phyloP scores from a whole-genome alignment of 2,329 filamentous ascomycete species.

The Dactylellina haptotyla region DNA sequence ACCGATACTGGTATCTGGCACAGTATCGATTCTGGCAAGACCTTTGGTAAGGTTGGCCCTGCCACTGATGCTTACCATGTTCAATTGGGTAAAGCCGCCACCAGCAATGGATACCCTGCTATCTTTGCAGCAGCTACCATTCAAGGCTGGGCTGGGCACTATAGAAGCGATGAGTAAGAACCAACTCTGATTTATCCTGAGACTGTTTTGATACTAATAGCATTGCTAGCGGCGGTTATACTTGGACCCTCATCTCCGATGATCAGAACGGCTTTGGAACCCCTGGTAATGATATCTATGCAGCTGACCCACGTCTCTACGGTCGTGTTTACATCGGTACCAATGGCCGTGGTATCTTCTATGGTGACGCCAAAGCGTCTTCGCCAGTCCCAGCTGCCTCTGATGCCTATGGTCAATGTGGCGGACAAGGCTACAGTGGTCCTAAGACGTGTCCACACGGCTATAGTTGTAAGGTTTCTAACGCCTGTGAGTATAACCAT shows the following conservation, averaged over 20 bases:
- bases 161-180: slow-evolving; percentile 55
- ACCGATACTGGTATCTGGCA: slow-evolving; percentile 69
- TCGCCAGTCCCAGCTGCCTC: slow-evolving; percentile 44
- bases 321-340: slow-evolving; percentile 56
- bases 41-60: slow-evolving; percentile 62
- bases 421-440: slow-evolving; percentile 38
- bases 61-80: slow-evolving; percentile 55
- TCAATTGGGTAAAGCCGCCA: slow-evolving; percentile 53
- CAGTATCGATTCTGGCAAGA: slow-evolving; percentile 66
- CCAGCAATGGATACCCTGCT: slow-evolving; percentile 54
- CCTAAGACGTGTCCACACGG: slow-evolving; percentile 40
- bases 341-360: slow-evolving; percentile 57
- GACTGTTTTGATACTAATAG: background rate
- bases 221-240: slow-evolving; percentile 37
- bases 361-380: slow-evolving; percentile 40
- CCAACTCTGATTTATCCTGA: background rate
- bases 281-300: slow-evolving; percentile 53
- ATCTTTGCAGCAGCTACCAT: slow-evolving; percentile 56
- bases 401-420: slow-evolving; percentile 46
- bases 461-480: slow-evolving; percentile 46
- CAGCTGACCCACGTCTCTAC: slow-evolving; percentile 53
- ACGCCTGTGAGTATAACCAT: slow-evolving; percentile 31
- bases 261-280: slow-evolving; percentile 55
- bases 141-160: slow-evolving; percentile 54
- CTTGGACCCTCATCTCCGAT: slow-evolving; percentile 56